phyloP scores from a whole-genome alignment of 2,329 filamentous ascomycete genomes.

The Trichoderma sp. region DNA sequence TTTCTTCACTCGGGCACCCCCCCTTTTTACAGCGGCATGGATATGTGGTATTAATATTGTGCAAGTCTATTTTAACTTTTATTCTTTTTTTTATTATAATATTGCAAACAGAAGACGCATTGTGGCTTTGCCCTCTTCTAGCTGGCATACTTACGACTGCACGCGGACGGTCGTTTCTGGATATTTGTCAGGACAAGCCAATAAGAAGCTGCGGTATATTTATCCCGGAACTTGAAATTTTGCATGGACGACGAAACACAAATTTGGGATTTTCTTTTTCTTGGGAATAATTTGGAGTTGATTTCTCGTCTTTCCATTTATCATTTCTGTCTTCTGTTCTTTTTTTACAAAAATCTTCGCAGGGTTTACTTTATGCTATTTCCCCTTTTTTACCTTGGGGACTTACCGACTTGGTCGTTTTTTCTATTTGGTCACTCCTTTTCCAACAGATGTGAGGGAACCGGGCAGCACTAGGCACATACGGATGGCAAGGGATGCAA shows the following conservation, averaged over 20 bases:
- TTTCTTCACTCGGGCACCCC: background rate
- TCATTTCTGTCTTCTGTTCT: background rate
- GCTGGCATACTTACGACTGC: background rate
- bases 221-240: constrained; percentile 6
- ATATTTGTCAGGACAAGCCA: constrained; percentile 28
- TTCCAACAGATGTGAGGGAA: constrained; percentile 20
- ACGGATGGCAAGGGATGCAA: constrained; percentile 22
- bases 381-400: background rate
- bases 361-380: constrained; percentile 19
- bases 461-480: constrained; percentile 26
- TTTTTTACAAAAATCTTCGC: background rate
- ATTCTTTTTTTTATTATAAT: constrained; percentile 23
- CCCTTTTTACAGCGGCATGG: background rate
- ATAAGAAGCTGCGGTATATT: constrained; percentile 8
- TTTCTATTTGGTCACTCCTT: constrained; percentile 27
- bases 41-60: constrained; percentile 16
- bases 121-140: background rate
- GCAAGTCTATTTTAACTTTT: constrained; percentile 4
- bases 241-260: constrained; percentile 26
- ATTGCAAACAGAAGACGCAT: constrained; percentile 11
- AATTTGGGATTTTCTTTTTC: constrained; percentile 17
- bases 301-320: constrained; percentile 23
- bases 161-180: constrained; percentile 27
- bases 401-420: constrained; percentile 18
- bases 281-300: constrained; percentile 21